Base-by-base conservation (phyloP, 2,329 filamentous ascomycete species). In the Alternaria rosae region DNA sequence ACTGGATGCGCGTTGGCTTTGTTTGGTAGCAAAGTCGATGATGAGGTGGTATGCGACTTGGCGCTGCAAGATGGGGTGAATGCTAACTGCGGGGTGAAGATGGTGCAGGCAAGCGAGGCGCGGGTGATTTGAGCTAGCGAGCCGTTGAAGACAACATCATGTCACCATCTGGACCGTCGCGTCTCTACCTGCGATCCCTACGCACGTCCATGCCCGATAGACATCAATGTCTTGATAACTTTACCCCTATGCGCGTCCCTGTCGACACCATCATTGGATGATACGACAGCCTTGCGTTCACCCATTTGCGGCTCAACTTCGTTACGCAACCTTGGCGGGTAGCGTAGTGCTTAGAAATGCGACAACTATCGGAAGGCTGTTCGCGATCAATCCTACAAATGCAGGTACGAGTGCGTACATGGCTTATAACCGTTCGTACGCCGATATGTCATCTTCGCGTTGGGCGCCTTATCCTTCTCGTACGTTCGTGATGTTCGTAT, bases 331-430 rank as follows among this genome's bases (percentile, higher is more conserved):
- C 35, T 38, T 38, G 35, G 35, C n/a, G 35, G n/a, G n/a, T n/a
- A n/a, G n/a, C n/a, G n/a, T n/a, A n/a, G 35, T 38, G 35, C 35
- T 38, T 38, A 38, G 35, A 38, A 38, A 38, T 38, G 35, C 35
- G 35, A 38, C 35, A 38, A 38, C 35, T 38, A 17, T 38, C 35
- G 35, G 35, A 38, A 38, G 35, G 9, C 35, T 38, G 35, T 38
- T 38, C 2, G 35, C 35, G 35, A 38, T 89, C 8, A 17, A 17
- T 38, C 35, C 35, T 38, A 38, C 35, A 17, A 15, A 38, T 38
- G 35, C 35, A 38, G n/a, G 35, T 38, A 38, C 35, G 35, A 38
- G 35, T 5, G 17, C 35, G 35, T 38, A 38, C 35, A 38, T 17
- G 35, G 35, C 35, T 38, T 38, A 38, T n/a, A 38, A 38, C 35